Base-by-base conservation (phyloP, 2,329 filamentous ascomycete genomes). In the Metarhizium brunneum region DNA sequence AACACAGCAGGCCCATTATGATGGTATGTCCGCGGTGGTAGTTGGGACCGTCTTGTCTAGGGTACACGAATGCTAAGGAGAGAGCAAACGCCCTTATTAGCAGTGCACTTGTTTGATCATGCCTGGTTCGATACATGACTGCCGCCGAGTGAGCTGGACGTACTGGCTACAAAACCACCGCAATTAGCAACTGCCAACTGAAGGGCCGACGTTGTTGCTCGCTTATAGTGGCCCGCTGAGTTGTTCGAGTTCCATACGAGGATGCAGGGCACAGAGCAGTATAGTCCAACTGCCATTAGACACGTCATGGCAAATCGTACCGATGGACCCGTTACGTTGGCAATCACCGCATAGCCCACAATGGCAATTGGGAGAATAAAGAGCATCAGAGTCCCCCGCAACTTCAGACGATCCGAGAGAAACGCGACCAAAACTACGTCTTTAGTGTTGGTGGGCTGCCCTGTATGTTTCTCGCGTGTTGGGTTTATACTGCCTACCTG, bases 221-320 rank as follows among this genome's bases (percentile, higher is more conserved):
- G 73, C 66, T 88, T 88, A 64, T 87, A 88, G 64, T 88, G 85
- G 0, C 81, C 83, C 0, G 84, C 83, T 0, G 79, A 83, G 64
- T 87, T 87, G 64, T 87, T 87, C 2, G 81, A 80, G 58, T 84
- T 80, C 84, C 84, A 87, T 1, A 79, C 83, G 10, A 87, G 69
- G 3, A 86, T 78, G 18, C 78, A 80, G 0, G 84, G 84, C 0
- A 86, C 82, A 47, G 79, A 81, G 49, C 76, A 75, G 64, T 86
- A 87, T 64, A 86, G 74, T 10, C 84, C 84, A 0, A 78, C 80
- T 0, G 84, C 81, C 82, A 86, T 85, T 54, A 87, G 70, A 62
- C 84, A 85, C 0, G 83, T 86, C 81, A 86, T 86, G 43, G 76
- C 83, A 61, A 86, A 87, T 53, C 82, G 79, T 4, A 80, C 73